Base-by-base conservation (phyloP, 2,329 filamentous ascomycete species). In the Dactylellina sp. region DNA sequence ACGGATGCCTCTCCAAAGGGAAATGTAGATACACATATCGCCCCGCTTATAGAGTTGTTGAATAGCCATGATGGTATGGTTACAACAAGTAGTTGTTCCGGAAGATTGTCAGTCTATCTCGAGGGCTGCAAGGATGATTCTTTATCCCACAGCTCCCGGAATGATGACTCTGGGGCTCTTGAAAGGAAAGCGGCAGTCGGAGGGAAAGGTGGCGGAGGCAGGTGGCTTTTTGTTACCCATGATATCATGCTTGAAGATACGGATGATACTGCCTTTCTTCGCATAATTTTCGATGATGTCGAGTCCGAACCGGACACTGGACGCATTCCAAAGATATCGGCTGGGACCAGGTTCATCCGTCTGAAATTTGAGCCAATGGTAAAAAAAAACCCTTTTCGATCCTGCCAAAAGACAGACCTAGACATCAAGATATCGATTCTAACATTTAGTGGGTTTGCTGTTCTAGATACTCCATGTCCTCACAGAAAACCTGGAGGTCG, bases 301-400 rank as follows among this genome's bases (percentile, higher is more conserved):
- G 42, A 18, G 76, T 76, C 25, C 76, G 76, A 49, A 72, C 61
- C 35, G 57, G 64, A 7, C 68, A 70, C 2, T 75, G 72, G 39
- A 55, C 55, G 32, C 32, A 44, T 40, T 16, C 24, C 37, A 16
- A 79, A 12, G 77, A 78, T 62, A 71, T 80, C 75, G 62, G 78
- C 77, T 57, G 80, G 80, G 64, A 81, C 82, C 78, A 84, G 86
- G 79, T 81, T 86, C 80, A 85, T 97, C 56, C 92, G 94, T 81
- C 91, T 97, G 82, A 95, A 96, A 81, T 97, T 96, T 79, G 93
- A 97, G 80, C 92, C 93, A 2, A 93, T 97, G 92, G 93, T 96
- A 85, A 80, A 12, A 40, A 35, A 35, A 35, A 40, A 4, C 37
- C 3, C 14, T 46, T 46, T 12, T 52, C n/a, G 50, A 65, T 22